Evolutionary conservation across 1,284 basidiomycete genomes (phyloP).

Genomic region (Anthracocystis walkeri): DNA sequence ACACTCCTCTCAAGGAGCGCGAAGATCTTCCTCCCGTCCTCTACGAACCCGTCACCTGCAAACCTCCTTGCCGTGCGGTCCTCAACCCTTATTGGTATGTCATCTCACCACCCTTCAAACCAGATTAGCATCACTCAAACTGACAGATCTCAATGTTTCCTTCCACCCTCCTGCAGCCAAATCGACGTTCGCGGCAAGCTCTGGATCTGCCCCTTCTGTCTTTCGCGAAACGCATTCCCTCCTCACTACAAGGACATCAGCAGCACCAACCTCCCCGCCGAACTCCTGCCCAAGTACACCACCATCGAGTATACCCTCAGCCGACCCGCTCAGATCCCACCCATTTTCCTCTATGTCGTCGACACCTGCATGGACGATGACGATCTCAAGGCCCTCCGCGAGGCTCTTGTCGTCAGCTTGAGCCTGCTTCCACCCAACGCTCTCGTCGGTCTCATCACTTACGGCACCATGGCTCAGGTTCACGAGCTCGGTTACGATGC

Average conservation of each 20-base stretch:
- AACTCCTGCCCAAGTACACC: constrained; percentile 96
- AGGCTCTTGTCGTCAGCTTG: constrained; percentile 91
- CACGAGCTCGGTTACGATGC: constrained; percentile 97
- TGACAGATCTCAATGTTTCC: background rate
- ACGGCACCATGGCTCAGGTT: constrained; percentile 97
- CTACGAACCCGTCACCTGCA: constrained; percentile 98
- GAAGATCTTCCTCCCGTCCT: constrained; percentile 95
- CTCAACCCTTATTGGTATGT: constrained; percentile 91
- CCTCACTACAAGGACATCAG: constrained; percentile 99
- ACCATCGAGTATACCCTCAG: constrained; percentile 98
- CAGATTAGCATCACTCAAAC: background rate
- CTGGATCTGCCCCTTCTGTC: constrained; percentile 99
- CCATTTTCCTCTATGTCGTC: constrained; percentile 95
- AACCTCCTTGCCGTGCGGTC: constrained; percentile 95
- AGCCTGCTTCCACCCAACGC: constrained; percentile 92
- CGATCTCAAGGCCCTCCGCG: constrained; percentile 92
- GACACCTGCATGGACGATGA: constrained; percentile 97
- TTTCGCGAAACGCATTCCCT: constrained; percentile 95
- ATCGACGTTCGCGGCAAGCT: constrained; percentile 98
- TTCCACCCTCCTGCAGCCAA: constrained; percentile 75
- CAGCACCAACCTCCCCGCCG: constrained; percentile 93
- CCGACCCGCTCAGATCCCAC: constrained; percentile 89
- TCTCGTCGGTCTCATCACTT: constrained; percentile 94
- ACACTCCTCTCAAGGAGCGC: constrained; percentile 93
- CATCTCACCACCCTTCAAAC: background rate